Base-by-base conservation (phyloP, 2,329 filamentous ascomycete genomes). In the Pleochaeta shiraiana region DNA sequence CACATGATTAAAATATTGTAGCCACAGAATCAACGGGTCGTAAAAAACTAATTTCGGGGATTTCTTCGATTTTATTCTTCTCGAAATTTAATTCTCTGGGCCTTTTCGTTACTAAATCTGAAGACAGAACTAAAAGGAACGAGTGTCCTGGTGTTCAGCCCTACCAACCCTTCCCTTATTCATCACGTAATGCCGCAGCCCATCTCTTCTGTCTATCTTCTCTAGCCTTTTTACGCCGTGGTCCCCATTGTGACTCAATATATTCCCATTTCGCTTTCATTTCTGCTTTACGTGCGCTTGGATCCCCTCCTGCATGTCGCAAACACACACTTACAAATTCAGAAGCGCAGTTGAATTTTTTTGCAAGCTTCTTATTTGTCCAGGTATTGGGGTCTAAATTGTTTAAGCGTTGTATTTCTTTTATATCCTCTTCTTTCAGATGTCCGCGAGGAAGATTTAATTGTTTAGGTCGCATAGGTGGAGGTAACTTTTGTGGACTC, bases 251-350 rank as follows among this genome's bases (percentile, higher is more conserved):
- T n/a, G 75, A 74, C 74, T 78, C 77, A 65, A 79, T 76, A 39
- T 76, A 75, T 65, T 80, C 78, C 67, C 77, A 66, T 72, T 77
- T 76, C 65, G 72, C 74, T 70, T 81, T 73, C 68, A 75, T 65
- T 64, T 76, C 72, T 66, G 75, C 74, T 74, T 84, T 79, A 70
- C 78, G 77, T 39, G 33, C 30, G 19, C 19, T 57, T 45, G 67
- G 55, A 65, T 69, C 61, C 30, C 68, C 67, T 34, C 66, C 67
- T 39, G 57, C 65, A 34, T 67, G 81, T 76, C 64, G 78, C 75
- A 70, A 79, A 70, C 79, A 82, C 74, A 83, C 81, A 72, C 79
- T 78, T 65, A 85, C 76, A 69, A 85, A 85, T 57, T 79, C 71
- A 21, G 75, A 73, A 39, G 77, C 78, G 76, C 82, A 84, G 63